Base-by-base conservation (phyloP, 495 filamentous ascomycete genomes). In the Platismatia glauca region DNA sequence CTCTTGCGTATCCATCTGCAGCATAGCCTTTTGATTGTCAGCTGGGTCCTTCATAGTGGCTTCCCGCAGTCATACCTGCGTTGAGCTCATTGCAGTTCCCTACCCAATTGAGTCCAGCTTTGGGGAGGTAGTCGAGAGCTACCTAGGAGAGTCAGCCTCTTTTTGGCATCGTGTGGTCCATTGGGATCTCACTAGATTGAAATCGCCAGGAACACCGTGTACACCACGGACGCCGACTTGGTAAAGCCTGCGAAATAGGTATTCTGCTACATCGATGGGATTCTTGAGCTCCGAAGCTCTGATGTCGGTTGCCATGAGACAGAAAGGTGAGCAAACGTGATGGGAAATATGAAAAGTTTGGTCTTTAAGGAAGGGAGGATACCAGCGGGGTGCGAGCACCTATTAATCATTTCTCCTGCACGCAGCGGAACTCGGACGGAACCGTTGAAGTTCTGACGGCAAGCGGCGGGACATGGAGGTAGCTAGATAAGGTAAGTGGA, bases 71-170 rank as follows among this genome's bases (percentile, higher is more conserved):
- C 74, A 66, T 77, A 83, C 83, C 84, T 57, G 84, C 84, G 71
- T 85, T 84, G 55, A 86, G 80, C 68, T 88, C 86, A 75, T 88
- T 88, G 65, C 79, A 82, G 59, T 86, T 88, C 57, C 87, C 87
- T 1, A 88, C 78, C 87, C 86, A 89, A 13, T 75, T 64, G 27
- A 89, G 77, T 8, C 77, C 82, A 52, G 75, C 75, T 63, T 82
- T 81, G 27, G 79, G 75, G 33, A 87, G 66, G 63, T 86, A 84
- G 70, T 90, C 87, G 56, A 90, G 72, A 22, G 84, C 79, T 27
- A 78, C 68, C 22, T 82, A 75, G 44, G 20, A 50, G 50, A 57
- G 39, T 66, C 3, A 64, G 58, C 55, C n/a, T 24, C n/a, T 20
- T 8, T 57, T 58, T 20, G 4, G 46, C 20, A 24, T n/a, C 4